Percentiles rank a stretch among this genome's conserved stretches.
Conservation (phyloP, 2,329 filamentous ascomycete species). For the Cladorrhinum sp. region DNA sequence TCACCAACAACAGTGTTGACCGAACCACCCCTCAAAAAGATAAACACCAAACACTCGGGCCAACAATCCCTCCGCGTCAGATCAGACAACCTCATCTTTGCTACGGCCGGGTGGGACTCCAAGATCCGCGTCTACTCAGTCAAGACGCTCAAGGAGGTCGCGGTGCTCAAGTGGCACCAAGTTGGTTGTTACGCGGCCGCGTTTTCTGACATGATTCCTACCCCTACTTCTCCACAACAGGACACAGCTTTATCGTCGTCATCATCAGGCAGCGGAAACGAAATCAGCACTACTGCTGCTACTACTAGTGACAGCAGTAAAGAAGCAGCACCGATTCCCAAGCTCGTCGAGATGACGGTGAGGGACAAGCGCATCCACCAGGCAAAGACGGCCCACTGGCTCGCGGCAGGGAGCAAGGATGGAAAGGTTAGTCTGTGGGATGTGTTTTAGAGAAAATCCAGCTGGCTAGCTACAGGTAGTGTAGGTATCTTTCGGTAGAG, state of each 20-base stretch:
- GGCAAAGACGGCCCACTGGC: conserved; percentile 75
- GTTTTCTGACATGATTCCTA: conserved; percentile 53
- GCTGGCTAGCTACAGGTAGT: too few species aligned
- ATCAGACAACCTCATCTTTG: conserved; percentile 77
- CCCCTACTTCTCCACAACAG: not conserved
- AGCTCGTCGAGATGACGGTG: conserved; percentile 45
- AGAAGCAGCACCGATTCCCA: conserved; percentile 29
- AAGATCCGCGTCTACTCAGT: conserved; percentile 76
- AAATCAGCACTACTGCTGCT: not conserved
- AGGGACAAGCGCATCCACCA: conserved; percentile 61
- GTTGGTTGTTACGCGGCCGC: conserved; percentile 79
- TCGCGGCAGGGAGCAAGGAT: conserved; percentile 89
- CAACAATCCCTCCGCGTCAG: conserved; percentile 79
- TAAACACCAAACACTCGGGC: conserved; percentile 83
- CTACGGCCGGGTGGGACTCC: conserved; percentile 90
- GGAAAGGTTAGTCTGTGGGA: conserved; percentile 96
- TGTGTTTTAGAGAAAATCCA: conserved; percentile 81
- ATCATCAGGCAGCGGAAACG: not conserved
- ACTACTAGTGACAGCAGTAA: not conserved
- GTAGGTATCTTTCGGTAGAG: not conserved
- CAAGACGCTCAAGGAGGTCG: conserved; percentile 80
- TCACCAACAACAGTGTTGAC: conserved; percentile 26
- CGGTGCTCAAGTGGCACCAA: conserved; percentile 91
- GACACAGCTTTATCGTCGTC: not conserved
- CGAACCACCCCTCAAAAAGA: conserved; percentile 56